Percentiles rank a stretch among this genome's conserved stretches.
Conservation (phyloP, 495 filamentous ascomycete genomes). For the Gamarada debralockiae region DNA sequence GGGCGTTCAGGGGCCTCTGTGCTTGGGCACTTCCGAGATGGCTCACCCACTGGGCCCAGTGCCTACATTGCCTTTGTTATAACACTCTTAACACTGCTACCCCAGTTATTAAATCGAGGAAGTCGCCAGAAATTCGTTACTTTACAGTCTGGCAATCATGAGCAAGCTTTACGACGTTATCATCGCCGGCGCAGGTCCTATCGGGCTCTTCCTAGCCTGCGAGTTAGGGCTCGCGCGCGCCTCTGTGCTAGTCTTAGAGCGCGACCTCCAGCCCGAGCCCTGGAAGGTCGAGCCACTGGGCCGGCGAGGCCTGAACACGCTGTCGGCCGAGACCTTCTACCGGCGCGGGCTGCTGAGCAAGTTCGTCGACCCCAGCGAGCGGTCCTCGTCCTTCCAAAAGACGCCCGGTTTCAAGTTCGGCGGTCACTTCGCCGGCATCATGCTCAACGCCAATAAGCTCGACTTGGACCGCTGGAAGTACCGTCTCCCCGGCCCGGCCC, state of each 20-base stretch:
- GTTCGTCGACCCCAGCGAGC: background rate
- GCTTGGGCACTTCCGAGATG: no score
- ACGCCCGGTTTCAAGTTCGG: background rate
- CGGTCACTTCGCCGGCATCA: background rate
- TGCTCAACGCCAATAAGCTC: background rate
- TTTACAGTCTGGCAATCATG: background rate
- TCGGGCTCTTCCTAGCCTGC: background rate
- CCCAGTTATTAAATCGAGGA: background rate
- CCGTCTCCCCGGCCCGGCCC: background rate
- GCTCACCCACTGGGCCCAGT: no score
- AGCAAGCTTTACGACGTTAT: background rate
- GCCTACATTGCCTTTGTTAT: no score
- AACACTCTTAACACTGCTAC: no score
- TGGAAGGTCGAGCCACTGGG: background rate
- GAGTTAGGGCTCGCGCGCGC: background rate
- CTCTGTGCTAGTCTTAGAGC: conserved; percentile 2
- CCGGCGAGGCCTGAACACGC: background rate
- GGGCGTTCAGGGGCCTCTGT: no score
- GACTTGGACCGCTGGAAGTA: background rate
- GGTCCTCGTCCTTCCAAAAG: background rate
- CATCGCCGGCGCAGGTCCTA: background rate
- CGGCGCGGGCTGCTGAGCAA: background rate
- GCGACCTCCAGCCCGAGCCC: no score
- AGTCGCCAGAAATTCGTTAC: background rate
- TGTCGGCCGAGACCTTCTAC: background rate